phyloP scores from a whole-genome alignment of 805 yeast genomes.

The Isabelozyma pseudorhagii region DNA sequence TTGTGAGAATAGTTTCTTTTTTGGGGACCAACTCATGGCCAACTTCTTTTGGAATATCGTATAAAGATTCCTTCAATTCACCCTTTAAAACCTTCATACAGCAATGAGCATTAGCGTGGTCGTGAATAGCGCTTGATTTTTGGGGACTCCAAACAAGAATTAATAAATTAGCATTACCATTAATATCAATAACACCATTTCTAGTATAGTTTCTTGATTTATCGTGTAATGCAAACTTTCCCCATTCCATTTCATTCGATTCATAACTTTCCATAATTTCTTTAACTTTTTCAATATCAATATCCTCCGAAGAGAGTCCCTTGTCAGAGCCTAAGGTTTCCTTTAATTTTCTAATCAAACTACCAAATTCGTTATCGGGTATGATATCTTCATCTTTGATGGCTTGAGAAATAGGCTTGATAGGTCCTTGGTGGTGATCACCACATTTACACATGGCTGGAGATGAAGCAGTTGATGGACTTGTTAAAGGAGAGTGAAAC shows the following conservation, averaged over 20 bases:
- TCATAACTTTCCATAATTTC: constrained; percentile 45
- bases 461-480: neutral
- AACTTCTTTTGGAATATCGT: constrained; percentile 43
- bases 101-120: constrained; percentile 76
- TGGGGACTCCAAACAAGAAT: constrained; percentile 72
- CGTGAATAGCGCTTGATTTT: constrained; percentile 62
- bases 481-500: neutral
- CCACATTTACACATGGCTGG: neutral
- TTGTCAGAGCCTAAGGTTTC: constrained; percentile 24
- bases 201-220: constrained; percentile 49
- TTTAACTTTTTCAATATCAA: constrained; percentile 49
- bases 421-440: neutral
- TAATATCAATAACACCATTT: constrained; percentile 74
- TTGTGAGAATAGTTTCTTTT: constrained; percentile 22
- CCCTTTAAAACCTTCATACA: constrained; percentile 69
- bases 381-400: constrained; percentile 2
- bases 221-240: constrained; percentile 53
- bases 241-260: constrained; percentile 55
- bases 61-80: constrained; percentile 52
- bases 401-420: neutral
- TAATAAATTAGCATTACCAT: constrained; percentile 65
- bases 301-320: constrained; percentile 43
- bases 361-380: constrained; percentile 16
- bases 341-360: constrained; percentile 26
- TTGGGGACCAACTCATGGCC: constrained; percentile 20